Evolutionary conservation across 768 basidiomycete genomes (phyloP), one percentile per base, ranked within the genome.

Genomic region (Candolleomyces efflorescens): DNA sequence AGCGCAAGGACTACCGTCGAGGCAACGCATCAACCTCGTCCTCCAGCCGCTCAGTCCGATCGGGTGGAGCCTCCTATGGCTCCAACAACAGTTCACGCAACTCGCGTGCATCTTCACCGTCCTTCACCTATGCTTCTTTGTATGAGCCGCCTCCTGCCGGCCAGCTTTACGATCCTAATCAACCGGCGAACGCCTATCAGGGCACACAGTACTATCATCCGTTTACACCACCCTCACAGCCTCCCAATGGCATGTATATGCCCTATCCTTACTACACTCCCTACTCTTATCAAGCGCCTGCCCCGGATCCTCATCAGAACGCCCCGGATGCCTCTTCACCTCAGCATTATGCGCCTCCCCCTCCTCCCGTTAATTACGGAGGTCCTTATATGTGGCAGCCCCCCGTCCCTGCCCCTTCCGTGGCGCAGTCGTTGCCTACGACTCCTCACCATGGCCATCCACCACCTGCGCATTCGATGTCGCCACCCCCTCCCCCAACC

Each of bases 41-140:
- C 0, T 83, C 85, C 3, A 81, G 82, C 7, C 81, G 85, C 58
- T 84, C 86, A 24, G 68, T 85, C 26, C 82, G 85, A 43, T 79
- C 83, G 39, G 74, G 71, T 54, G 80, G 77, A 23, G 77, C 70
- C 58, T 73, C 71, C 32, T 84, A 81, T 68, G 77, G 77, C 47
- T 71, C 70, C 45, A 82, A 77, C 64, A 81, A 81, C 3, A 86
- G 85, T 65, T 85, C 88, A 17, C 85, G 87, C 51, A 84, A 81
- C 62, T 90, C 89, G 23, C 76, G 89, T 62, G 86, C 90, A 2
- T 77, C 88, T 13, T 91, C 90, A 9, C 88, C 90, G 2, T 83
- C 88, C 26, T 88, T 91, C 73, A 84, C 80, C 56, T 93, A 85
- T 68, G 79, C 90, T 17, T 80, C 83, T 1, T 71, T 91, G 39